Evolutionary conservation across 768 basidiomycete species (phyloP), one percentile per base, ranked within the genome.

Genomic region (Mycena vulgaris): DNA sequence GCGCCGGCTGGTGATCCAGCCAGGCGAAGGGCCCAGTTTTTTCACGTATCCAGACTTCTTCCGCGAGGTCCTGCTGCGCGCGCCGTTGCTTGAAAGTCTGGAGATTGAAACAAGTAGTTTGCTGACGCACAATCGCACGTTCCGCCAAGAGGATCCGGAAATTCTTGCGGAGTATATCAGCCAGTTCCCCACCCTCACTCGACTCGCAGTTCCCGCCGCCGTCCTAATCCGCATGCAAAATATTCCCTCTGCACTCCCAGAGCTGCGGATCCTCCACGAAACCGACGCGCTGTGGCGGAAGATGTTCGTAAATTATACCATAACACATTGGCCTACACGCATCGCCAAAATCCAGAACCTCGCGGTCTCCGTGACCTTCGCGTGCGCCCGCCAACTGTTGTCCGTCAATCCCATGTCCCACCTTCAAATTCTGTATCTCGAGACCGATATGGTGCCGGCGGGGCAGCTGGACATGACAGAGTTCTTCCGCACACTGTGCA

Each of bases 11-110:
- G 37, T 13, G 9, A 40, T 63, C 37, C 14, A n/a, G 9, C 62
- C 37, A 5, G 23, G 16, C 52, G 51, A 63, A 10, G 62, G 62
- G 19, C 62, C 62, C 25, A 63, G 62, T 42, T 63, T 52, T 23
- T 63, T 63, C 37, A 63, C 51, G 21, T 63, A 53, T 27, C 51
- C 51, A 4, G 39, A 52, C 37, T 63, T 63, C 27, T 63, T 63
- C 51, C 51, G 51, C 27, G 51, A 63, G 51, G 31, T 49, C 8
- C 60, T 49, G 5, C n/a, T 16, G 23, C 48, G 61, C 48, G 61
- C 61, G 23, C 48, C 61, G 25, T 9, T 30, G 16, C 35, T 62
- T 5, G 61, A 62, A 39, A 39, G 48, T 30, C 17, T 62, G 19
- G 14, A 39, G 25, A 62, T 62, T 4, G 25, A 21, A 59, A 42